Base-by-base conservation (phyloP, 495 filamentous ascomycete species). In the Xylaria curta region DNA sequence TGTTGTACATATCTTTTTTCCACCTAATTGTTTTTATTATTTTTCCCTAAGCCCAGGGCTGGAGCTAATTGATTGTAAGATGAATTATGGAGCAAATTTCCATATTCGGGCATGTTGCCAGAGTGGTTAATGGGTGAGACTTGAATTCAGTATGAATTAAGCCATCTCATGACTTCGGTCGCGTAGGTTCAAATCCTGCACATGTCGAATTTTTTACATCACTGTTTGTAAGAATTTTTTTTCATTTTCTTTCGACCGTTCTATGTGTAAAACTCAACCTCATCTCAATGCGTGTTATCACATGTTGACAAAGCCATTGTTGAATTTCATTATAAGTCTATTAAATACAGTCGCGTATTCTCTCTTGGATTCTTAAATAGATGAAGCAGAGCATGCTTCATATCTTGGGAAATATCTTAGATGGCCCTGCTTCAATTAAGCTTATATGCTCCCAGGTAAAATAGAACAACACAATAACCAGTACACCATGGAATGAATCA, bases 131-230 rank as follows among this genome's bases (percentile, higher is more conserved):
- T 66, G 69, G 61, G 69, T 71, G 53, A 71, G 69, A 71, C 69
- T 71, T 71, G 69, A 71, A 71, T 66, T 66, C 61, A 47, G 21
- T 60, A 33, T 21, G 69, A 66, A 66, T 71, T 66, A 66, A 66
- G 69, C 62, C 53, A 71, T 71, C 69, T 71, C 53, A 71, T 71
- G 69, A 66, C 69, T 71, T 71, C 69, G 69, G 69, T 66, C 72
- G 72, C 72, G 72, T 71, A 74, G 72, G 72, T 74, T 74, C 72
- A 68, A 74, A 74, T 74, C 72, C 72, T 74, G 72, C 72, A 74
- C 68, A 71, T 72, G 72, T 74, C 72, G 72, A 44, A 9, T 58
- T 38, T 59, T 59, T 74, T 71, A 6, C 6, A 21, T 4, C 10
- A 7, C 59, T 7, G 7, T 9, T 49, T 62, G 4, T 46, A 46